Base-by-base conservation (phyloP, 169 alveolate species). In the Plasmodium gallinaceum region DNA sequence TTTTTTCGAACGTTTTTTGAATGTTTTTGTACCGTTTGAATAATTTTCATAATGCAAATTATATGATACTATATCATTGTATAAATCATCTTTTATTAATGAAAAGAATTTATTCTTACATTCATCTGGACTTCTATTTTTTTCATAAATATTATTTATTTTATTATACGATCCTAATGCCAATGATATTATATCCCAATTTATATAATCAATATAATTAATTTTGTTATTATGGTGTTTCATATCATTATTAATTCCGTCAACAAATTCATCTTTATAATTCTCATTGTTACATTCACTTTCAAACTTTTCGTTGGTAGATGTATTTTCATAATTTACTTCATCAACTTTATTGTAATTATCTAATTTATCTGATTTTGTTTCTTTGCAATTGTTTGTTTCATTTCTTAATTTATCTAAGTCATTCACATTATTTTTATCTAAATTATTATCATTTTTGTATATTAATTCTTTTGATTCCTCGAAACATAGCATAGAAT, bases 151-250 rank as follows among this genome's bases (percentile, higher is more conserved):
- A 54, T 83, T 70, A 57, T 54, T 83, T 68, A 83, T 68, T 68
- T 68, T 83, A 46, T 83, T 83, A 62, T 83, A 83, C 26, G 91
- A 83, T 46, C 72, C 42, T 58, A 83, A 72, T 32, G 83, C 91
- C 24, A 83, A 10, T 26, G 91, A 83, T 83, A 83, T 83, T 22
- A 83, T 83, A 37, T 52, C 52, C 91, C 91, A 83, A 39, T 83
- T 83, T n/a, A 83, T 83, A 62, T 42, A 22, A 72, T 83, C 46
- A 39, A 58, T 69, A 45, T 83, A 62, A 61, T 68, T 69, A 46
- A 70, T 16, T 16, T 43, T 60, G 37, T 61, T 74, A 57, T 18
- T 71, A 24, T 42, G 45, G 14, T 20, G 22, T 62, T 37, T 46
- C 57, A 32, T 16, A 54, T 24, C 20, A 54, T 54, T 57, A 48